These are phyloP conservation scores for Orobanche coerulescens DNA, from an alignment of 257 asterid species.

Conservation along the genomic window DNA sequence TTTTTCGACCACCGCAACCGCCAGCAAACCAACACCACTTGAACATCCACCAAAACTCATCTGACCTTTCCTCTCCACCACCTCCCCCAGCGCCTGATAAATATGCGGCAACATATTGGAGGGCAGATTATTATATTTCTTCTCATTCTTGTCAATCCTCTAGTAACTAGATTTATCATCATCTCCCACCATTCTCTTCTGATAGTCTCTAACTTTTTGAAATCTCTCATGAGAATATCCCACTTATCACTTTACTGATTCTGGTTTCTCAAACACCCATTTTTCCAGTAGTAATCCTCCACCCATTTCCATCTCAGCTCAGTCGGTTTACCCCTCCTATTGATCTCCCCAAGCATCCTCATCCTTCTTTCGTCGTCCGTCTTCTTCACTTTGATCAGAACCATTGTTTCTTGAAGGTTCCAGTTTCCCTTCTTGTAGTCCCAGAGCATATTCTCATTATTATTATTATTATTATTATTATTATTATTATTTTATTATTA, in stretches of 20 bases:
- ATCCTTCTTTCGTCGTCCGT: conserved; percentile 82
- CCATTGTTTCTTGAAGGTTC: conserved; percentile 80
- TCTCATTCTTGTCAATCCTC: conserved; percentile 68
- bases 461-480: too few species aligned
- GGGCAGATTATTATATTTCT: conserved; percentile 69
- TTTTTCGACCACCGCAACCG: neutral
- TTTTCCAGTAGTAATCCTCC: conserved; percentile 83
- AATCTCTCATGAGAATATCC: conserved; percentile 94
- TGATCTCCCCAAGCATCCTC: conserved; percentile 44
- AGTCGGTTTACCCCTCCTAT: conserved; percentile 57
- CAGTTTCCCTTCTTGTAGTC: conserved; percentile 95
- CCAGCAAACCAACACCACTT: neutral
- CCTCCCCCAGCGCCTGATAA: conserved; percentile 63
- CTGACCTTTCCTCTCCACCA: conserved; percentile 46
- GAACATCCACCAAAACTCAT: conserved; percentile 9
- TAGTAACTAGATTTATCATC: conserved; percentile 50
- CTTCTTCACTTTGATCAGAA: conserved; percentile 71
- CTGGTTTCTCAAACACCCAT: conserved; percentile 75
- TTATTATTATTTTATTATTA: too few species aligned
- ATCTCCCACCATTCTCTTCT: conserved; percentile 9
- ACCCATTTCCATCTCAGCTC: conserved; percentile 98
- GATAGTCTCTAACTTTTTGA: conserved; percentile 76
- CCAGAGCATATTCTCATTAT: conserved; percentile 29
- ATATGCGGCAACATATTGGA: conserved; percentile 72
- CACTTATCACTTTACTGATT: conserved; percentile 92